Percentiles rank a stretch among this genome's conserved stretches.
Conservation (phyloP, 495 filamentous ascomycete species). For the Apodospora peruviana region DNA sequence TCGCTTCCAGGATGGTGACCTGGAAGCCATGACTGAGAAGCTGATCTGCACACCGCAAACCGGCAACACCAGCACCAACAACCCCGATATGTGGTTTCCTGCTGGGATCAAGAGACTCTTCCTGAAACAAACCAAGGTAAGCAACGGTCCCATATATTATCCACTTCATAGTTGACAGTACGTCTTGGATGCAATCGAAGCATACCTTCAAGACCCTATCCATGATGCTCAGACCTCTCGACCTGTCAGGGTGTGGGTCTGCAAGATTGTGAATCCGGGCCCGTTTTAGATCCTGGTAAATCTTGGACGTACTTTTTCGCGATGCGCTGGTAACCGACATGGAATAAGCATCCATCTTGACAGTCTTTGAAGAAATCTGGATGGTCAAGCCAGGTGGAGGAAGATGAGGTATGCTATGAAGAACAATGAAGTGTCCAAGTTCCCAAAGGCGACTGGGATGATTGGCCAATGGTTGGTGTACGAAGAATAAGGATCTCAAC, state of each 20-base stretch:
- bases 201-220: slow-evolving; percentile 20
- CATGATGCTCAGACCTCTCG: slow-evolving; percentile 23
- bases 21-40: slow-evolving; percentile 70
- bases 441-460: no score
- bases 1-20: slow-evolving; percentile 82
- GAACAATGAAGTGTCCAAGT: background rate
- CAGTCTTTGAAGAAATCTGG: background rate
- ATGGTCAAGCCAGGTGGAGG: no score
- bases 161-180: no score
- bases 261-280: slow-evolving; percentile 13
- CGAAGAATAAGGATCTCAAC: no score
- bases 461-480: no score
- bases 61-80: slow-evolving; percentile 84
- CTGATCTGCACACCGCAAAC: slow-evolving; percentile 78
- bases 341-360: slow-evolving; percentile 45
- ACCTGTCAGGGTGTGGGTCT: background rate
- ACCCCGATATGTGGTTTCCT: slow-evolving; percentile 55
- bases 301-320: slow-evolving; percentile 34
- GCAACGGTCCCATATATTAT: background rate
- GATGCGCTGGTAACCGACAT: slow-evolving; percentile 40
- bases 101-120: slow-evolving; percentile 24
- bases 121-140: slow-evolving; percentile 30
- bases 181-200: no score
- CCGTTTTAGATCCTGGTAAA: slow-evolving; percentile 42
- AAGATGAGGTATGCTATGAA: background rate